Percentiles rank a stretch among this genome's conserved stretches.
phyloP scores from a whole-genome alignment of 2,329 filamentous ascomycete species.

The Fusarium nurragi region DNA sequence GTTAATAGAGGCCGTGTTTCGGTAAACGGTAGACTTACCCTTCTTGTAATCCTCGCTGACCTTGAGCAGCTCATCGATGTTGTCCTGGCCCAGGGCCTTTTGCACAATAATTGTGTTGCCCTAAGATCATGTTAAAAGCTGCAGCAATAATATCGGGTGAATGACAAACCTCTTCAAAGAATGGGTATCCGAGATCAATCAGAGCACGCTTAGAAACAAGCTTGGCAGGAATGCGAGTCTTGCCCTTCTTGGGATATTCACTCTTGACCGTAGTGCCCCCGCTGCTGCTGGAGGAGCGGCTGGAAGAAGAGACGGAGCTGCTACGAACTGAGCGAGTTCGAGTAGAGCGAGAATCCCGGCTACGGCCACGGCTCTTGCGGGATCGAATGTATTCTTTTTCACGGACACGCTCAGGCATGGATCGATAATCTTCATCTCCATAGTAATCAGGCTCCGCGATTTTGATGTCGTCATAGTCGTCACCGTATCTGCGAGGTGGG shows the following conservation, averaged over 20 bases:
- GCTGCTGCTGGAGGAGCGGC: slow-evolving; percentile 57
- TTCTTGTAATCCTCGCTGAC: slow-evolving; percentile 81
- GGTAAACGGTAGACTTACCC: slow-evolving; percentile 51
- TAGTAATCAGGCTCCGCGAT: slow-evolving; percentile 74
- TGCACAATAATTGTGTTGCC: slow-evolving; percentile 83
- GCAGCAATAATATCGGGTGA: fast-evolving
- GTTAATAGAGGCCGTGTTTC: neutral
- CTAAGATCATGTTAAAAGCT: slow-evolving; percentile 53
- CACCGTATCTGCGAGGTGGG: slow-evolving; percentile 65
- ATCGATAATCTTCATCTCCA: slow-evolving; percentile 76
- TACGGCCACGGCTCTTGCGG: slow-evolving; percentile 52
- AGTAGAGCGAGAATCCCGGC: slow-evolving; percentile 54
- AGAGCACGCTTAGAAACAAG: slow-evolving; percentile 84
- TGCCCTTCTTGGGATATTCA: slow-evolving; percentile 83
- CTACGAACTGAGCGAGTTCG: slow-evolving; percentile 52
- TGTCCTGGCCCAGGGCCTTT: slow-evolving; percentile 85
- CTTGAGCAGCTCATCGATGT: slow-evolving; percentile 89
- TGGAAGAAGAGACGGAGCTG: slow-evolving; percentile 57
- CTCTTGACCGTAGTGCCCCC: slow-evolving; percentile 63
- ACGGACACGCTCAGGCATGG: slow-evolving; percentile 66
- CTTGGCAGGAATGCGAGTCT: slow-evolving; percentile 85
- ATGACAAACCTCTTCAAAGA: slow-evolving; percentile 78
- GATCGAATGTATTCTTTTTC: slow-evolving; percentile 68
- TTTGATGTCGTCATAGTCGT: slow-evolving; percentile 72
- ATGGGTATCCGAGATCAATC: slow-evolving; percentile 86